These are phyloP conservation scores for Tuber magnatum DNA, from an alignment of 495 filamentous ascomycete species.

Conservation along the genomic window DNA sequence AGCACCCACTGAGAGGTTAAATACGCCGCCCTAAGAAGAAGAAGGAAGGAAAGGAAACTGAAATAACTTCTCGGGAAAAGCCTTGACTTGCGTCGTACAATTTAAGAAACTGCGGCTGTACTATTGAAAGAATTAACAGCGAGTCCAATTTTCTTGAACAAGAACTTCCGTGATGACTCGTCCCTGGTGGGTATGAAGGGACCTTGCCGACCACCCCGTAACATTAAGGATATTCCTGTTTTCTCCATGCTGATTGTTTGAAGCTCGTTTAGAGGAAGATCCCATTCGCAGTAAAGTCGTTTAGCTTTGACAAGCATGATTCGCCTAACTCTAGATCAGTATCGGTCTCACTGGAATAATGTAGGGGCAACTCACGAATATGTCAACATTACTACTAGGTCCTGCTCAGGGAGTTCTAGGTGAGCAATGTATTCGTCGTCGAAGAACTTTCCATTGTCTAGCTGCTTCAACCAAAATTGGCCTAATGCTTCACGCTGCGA, in stretches of 20 bases:
- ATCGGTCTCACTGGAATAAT: not conserved
- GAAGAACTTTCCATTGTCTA: slow-evolving; percentile 95
- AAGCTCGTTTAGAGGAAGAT: slow-evolving; percentile 87
- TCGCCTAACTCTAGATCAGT: slow-evolving; percentile 45
- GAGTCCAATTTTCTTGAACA: slow-evolving; percentile 53
- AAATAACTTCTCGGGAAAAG: not conserved
- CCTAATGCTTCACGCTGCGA: slow-evolving; percentile 91
- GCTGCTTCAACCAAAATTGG: slow-evolving; percentile 97
- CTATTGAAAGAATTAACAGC: slow-evolving; percentile 40
- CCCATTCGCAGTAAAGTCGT: slow-evolving; percentile 83
- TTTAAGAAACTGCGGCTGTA: slow-evolving; percentile 31
- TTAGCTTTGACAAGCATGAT: slow-evolving; percentile 87
- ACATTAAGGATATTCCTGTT: slow-evolving; percentile 79
- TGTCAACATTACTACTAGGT: slow-evolving; percentile 92
- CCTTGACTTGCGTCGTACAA: not conserved
- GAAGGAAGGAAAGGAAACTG: not conserved
- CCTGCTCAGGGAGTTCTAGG: slow-evolving; percentile 78
- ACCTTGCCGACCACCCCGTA: slow-evolving; percentile 85
- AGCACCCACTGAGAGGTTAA: not conserved
- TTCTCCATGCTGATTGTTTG: slow-evolving; percentile 95
- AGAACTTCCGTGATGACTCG: slow-evolving; percentile 77
- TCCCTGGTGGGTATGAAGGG: slow-evolving; percentile 91
- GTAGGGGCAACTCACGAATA: slow-evolving; percentile 46
- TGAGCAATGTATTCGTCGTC: slow-evolving; percentile 96
- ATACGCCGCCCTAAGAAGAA: not conserved